Evolutionary conservation across 148 eudicot genomes (phyloP).

Genomic region (Tetragonia tetragonoides): DNA sequence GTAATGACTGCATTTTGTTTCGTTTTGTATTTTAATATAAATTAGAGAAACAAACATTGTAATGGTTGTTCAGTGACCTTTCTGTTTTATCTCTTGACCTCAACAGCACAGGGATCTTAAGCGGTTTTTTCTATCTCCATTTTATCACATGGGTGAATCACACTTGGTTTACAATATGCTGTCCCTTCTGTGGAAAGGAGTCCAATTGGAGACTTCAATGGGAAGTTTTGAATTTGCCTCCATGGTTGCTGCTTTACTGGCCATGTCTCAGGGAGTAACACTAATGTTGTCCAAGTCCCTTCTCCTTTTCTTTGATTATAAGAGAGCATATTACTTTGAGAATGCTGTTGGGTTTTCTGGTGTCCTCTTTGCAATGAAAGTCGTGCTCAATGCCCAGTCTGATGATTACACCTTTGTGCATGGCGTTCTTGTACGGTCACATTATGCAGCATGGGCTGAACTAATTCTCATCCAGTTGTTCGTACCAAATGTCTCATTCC

Average conservation of each 20-base stretch:
- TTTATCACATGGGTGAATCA: slow-evolving; percentile 73
- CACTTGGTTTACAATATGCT: slow-evolving; percentile 93
- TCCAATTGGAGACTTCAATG: slow-evolving; percentile 75
- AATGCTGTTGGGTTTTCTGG: slow-evolving; percentile 94
- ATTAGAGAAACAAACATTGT: not conserved
- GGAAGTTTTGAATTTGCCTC: slow-evolving; percentile 75
- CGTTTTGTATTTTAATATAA: not conserved
- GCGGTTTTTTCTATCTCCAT: slow-evolving; percentile 78
- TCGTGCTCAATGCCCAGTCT: slow-evolving; percentile 71
- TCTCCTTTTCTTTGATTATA: slow-evolving; percentile 56
- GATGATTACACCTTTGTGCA: slow-evolving; percentile 60
- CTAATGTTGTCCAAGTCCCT: slow-evolving; percentile 59
- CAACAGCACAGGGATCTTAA: slow-evolving; percentile 73
- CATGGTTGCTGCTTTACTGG: slow-evolving; percentile 64
- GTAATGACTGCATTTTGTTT: not conserved
- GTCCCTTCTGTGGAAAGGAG: slow-evolving; percentile 91
- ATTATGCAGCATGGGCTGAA: slow-evolving; percentile 88
- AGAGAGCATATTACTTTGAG: slow-evolving; percentile 61
- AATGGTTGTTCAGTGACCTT: not conserved
- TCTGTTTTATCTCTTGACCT: slow-evolving; percentile 5
- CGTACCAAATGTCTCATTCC: slow-evolving; percentile 81
- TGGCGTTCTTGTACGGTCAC: slow-evolving; percentile 67
- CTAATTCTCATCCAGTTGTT: slow-evolving; percentile 74
- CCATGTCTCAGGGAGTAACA: slow-evolving; percentile 85
- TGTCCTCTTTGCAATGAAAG: slow-evolving; percentile 95